Base-by-base conservation (phyloP, 2,329 filamentous ascomycete species). In the Ophioceras dolichostomum region DNA sequence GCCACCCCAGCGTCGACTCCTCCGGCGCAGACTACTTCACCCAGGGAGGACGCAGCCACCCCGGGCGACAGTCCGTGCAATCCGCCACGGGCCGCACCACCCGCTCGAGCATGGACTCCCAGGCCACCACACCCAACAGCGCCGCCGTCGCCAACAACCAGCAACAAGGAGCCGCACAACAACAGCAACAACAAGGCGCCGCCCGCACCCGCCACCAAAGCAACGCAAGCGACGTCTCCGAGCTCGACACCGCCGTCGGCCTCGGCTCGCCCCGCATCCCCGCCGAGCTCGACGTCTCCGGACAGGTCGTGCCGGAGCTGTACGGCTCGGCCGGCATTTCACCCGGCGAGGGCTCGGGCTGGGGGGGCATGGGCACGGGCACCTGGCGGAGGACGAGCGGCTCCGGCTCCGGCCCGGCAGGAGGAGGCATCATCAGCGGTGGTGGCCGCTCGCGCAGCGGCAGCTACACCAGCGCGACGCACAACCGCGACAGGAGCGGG, bases 171-270 rank as follows among this genome's bases (percentile, higher is more conserved):
- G 18, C 33, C 2, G 45, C 44, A 28, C 41, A 40, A 10, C 39
- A 44, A 3, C 46, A 47, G 32, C 39, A 37, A 6, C 44, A 48
- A 34, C 36, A 37, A 9, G 38, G 40, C 3, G 65, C 67, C 37
- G 52, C 55, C 32, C 60, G 66, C 2, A 53, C 65, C 5, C 49
- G 49, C 32, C 69, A 64, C 48, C 58, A 65, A 41, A 70, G 65
- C 48, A 59, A 65, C 41, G 55, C 58, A 5, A 69, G 65, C 31
- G 64, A 68, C 34, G 43, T 49, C 2, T 56, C 49, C 31, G 50
- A 51, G 37, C 49, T 49, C 5, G 26, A 24, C 20, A 5, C 38
- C 10, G 38, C 27, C 4, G 44, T 47, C n/a, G 44, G 47, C n/a
- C 30, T 45, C 8, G 46, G 45, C 10, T 48, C 41, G 10, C 42